Evolutionary conservation across 2,329 filamentous ascomycete species (phyloP).

Genomic region (Pseudogymnoascus sp.): DNA sequence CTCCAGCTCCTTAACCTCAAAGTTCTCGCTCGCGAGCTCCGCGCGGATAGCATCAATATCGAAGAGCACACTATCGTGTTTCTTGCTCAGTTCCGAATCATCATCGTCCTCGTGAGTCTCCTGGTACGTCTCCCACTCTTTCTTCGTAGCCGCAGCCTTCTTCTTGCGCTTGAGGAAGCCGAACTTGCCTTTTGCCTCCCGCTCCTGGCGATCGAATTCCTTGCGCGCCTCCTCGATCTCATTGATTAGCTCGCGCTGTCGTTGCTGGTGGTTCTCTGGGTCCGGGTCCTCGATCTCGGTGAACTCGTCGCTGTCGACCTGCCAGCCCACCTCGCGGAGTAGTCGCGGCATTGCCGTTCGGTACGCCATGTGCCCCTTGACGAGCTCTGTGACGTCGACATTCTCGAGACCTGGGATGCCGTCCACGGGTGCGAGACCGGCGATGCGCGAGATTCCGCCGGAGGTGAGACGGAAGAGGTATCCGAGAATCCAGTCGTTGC

Average conservation of each 20-base stretch:
- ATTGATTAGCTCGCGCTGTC: conserved; percentile 87
- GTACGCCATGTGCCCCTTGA: conserved; percentile 95
- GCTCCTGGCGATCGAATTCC: conserved; percentile 72
- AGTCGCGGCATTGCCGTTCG: conserved; percentile 84
- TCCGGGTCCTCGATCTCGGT: conserved; percentile 95
- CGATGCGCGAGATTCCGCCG: conserved; percentile 82
- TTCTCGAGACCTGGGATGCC: conserved; percentile 79
- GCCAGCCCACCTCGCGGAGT: conserved; percentile 81
- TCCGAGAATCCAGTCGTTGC: conserved; percentile 93
- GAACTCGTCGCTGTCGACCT: conserved; percentile 88
- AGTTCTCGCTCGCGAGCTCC: conserved; percentile 55
- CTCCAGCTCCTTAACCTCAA: conserved; percentile 71
- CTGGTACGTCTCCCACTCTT: conserved; percentile 92
- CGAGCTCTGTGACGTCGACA: conserved; percentile 75
- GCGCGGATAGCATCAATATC: conserved; percentile 91
- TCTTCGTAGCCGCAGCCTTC: conserved; percentile 61
- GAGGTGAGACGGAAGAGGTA: conserved; percentile 94
- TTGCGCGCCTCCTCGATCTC: conserved; percentile 94
- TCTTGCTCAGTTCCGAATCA: conserved; percentile 11
- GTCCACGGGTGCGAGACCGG: conserved; percentile 72
- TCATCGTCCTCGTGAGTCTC: conserved; percentile 47
- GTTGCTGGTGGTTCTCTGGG: conserved; percentile 79
- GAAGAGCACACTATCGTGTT: conserved; percentile 61
- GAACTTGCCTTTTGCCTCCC: conserved; percentile 57
- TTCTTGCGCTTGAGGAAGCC: conserved; percentile 79